These are phyloP conservation scores for Byssothecium circinans DNA, from an alignment of 2,329 filamentous ascomycete genomes.

Conservation along the genomic window DNA sequence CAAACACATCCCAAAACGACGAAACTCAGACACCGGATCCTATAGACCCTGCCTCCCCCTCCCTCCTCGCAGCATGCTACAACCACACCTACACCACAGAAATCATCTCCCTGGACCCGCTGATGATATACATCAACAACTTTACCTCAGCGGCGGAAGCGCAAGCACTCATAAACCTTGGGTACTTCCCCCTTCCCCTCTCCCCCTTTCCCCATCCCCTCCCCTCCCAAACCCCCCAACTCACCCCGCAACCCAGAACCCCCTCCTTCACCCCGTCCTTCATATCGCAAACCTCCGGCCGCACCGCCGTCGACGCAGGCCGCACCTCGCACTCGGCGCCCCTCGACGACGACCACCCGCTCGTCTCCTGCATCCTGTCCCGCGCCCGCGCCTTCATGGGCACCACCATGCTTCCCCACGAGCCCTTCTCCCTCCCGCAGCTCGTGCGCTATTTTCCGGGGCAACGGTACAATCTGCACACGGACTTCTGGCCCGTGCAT, in stretches of 20 bases:
- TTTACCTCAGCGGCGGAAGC: conserved; percentile 26
- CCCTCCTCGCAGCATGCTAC: conserved; percentile 16
- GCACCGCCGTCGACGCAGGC: conserved; percentile 18
- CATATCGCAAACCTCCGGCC: conserved; percentile 20
- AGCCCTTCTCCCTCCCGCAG: conserved; percentile 27
- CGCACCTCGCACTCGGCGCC: conserved; percentile 29
- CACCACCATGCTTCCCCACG: conserved; percentile 20
- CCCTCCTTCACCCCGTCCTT: conserved; percentile 24
- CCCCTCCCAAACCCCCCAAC: not conserved
- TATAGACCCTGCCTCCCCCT: not conserved
- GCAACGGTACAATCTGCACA: conserved; percentile 31
- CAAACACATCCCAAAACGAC: not conserved
- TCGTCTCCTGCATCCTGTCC: conserved; percentile 25
- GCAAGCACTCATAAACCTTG: conserved; percentile 21
- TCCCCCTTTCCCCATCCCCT: not conserved
- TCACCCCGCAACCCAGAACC: conserved; percentile 7
- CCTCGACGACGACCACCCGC: conserved; percentile 17
- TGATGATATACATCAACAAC: conserved; percentile 34
- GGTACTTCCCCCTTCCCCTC: conserved; percentile 10
- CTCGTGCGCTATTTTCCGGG: conserved; percentile 26
- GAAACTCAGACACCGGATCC: not conserved
- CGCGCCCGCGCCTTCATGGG: conserved; percentile 31
- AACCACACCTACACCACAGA: conserved; percentile 28
- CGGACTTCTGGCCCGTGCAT: conserved; percentile 27
- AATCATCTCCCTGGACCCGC: conserved; percentile 28